Base-by-base conservation (phyloP, 352 stramenopile genomes). In the Globisporangium sylvaticum region DNA sequence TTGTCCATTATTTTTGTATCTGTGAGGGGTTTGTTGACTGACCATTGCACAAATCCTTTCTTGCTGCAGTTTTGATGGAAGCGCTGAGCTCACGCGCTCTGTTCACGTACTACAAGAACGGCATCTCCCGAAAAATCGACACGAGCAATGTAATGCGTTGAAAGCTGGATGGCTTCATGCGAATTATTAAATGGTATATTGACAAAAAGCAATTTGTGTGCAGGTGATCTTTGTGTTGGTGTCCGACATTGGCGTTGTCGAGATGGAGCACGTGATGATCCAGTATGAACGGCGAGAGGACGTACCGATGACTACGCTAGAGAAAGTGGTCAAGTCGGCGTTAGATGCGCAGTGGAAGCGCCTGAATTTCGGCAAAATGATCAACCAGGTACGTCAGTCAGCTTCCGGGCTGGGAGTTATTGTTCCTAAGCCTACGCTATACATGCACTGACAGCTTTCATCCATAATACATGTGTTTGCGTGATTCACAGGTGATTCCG, bases 221-320 rank as follows among this genome's bases (percentile, higher is more conserved):
- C 15, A 94, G 78, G 87, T 93, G n/a, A 90, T 96, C 70, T 97
- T 97, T 57, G 71, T 97, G 57, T 76, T 97, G 10, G 86, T 97
- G 57, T 97, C 89, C 14, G 90, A 97, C 65, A 96, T 97, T 69
- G 90, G 90, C 10, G 85, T 91, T 14, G 71, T 74, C 9, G 83
- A 92, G 44, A 95, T 97, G 81, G 83, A 93, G 59, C 78, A 91
- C n/a, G 76, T 94, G 18, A 86, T 97, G 74, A 87, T 96, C 67
- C 76, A 92, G 54, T 90, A 95, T 64, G 74, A 89, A 20, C 80
- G 72, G n/a, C 79, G 88, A 12, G 76, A 88, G 34, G 79, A 89
- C 27, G 80, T 90, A n/a, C 83, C 87, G 0, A 75, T 74, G 4
- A 65, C 79, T 3, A 72, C 83, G 32, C 79, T 94, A 14, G 78